Evolutionary conservation across 139 green algal genomes (phyloP).

Genomic region (Edaphochlamys debaryana): DNA sequence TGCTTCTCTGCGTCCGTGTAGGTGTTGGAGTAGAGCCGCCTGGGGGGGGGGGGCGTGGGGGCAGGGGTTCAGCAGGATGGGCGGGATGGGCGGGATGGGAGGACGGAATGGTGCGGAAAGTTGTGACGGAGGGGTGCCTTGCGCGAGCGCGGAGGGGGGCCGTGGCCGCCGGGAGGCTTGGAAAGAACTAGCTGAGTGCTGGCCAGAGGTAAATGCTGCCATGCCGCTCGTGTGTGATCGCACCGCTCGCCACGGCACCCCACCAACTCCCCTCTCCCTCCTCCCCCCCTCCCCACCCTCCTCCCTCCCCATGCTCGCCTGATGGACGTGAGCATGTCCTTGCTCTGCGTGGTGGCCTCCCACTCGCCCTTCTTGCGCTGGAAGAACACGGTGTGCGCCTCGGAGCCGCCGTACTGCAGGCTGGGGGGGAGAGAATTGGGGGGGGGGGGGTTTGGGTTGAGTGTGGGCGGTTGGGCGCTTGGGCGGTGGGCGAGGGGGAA

Average conservation of each 20-base stretch:
- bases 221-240: no score
- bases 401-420: slow-evolving; percentile 91
- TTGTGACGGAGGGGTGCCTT: neutral
- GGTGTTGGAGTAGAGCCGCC: slow-evolving; percentile 91
- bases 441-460: no score
- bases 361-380: slow-evolving; percentile 83
- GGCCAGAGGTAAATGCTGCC: no score
- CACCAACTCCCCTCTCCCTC: neutral
- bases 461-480: no score
- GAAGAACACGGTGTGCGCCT: slow-evolving; percentile 94
- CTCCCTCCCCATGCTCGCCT: slow-evolving; percentile 13
- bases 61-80: neutral
- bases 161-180: no score
- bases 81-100: neutral
- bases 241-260: neutral
- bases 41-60: neutral
- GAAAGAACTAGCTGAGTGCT: no score
- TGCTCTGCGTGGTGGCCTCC: slow-evolving; percentile 68
- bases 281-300: no score
- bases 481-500: no score
- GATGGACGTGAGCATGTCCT: slow-evolving; percentile 62
- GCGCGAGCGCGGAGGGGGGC: no score
- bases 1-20: slow-evolving; percentile 94
- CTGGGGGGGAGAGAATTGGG: no score
- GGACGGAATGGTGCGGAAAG: neutral